Evolutionary conservation across 106 monocot genomes (phyloP).

Genomic region (Allium sativum): DNA sequence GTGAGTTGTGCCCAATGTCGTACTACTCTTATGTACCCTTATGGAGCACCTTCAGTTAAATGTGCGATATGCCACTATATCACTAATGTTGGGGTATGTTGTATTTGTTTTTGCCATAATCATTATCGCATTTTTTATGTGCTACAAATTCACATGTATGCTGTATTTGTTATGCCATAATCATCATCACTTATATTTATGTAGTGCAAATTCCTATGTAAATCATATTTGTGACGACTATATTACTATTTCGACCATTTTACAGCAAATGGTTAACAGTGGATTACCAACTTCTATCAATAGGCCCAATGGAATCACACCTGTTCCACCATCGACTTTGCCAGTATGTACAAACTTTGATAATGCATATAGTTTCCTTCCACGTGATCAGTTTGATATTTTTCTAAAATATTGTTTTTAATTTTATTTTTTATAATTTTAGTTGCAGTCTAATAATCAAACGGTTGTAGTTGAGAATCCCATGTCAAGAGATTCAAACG

Average conservation of each 20-base stretch:
- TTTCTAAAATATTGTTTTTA: not conserved
- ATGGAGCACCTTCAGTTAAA: constrained; percentile 55
- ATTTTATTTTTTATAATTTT: not conserved
- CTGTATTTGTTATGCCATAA: not conserved
- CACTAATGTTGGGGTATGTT: constrained; percentile 40
- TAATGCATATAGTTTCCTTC: not conserved
- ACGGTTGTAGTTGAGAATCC: constrained; percentile 69
- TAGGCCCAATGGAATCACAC: constrained; percentile 29
- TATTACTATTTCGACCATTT: not conserved
- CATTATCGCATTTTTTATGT: not conserved
- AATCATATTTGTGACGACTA: not conserved
- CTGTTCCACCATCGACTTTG: constrained; percentile 17
- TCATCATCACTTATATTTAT: not conserved
- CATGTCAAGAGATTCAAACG: constrained; percentile 53
- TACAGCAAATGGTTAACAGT: constrained; percentile 16
- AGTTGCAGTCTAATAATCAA: constrained; percentile 19
- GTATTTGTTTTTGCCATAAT: not conserved
- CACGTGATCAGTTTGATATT: not conserved
- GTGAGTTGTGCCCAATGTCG: constrained; percentile 51
- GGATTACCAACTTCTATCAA: constrained; percentile 19
- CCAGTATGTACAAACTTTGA: constrained; percentile 17
- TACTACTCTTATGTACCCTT: constrained; percentile 49
- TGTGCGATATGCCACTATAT: constrained; percentile 54
- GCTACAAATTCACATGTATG: not conserved
- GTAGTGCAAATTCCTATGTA: not conserved